Base-by-base conservation (phyloP, 192 early-diverging fungal species). In the Geosiphon pyriformis region DNA sequence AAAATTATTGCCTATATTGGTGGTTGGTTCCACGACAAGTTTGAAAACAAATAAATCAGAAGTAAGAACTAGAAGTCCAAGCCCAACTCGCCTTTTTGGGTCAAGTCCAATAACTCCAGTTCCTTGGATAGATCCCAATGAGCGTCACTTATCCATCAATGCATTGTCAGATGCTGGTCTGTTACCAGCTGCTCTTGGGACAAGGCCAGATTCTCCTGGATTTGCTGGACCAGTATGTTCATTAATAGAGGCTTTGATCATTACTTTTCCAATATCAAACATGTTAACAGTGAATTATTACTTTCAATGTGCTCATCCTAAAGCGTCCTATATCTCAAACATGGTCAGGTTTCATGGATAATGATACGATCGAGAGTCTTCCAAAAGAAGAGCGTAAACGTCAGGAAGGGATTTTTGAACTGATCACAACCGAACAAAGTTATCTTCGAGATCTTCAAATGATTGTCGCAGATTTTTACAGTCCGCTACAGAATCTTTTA, bases 341-440 rank as follows among this genome's bases (percentile, higher is more conserved):
- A 4, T 66, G 64, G 64, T 2, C 64, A 66, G 18, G 32, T 25
- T 22, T 66, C 15, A 66, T 53, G 20, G 79, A 79, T 46, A 73
- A 75, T 23, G 26, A 69, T 18, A 66, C 77, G 1, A 50, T 86
- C 2, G 63, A 76, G 20, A 66, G 69, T 20, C 70, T 90, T 7
- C 59, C 74, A 58, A 61, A 75, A 26, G 86, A 89, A 22, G 90
- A 92, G 35, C 72, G 80, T 22, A 90, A 85, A 69, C 77, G 92
- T 11, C 90, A 90, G 64, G 92, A 94, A 69, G 88, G 90, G 1
- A 91, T 94, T 51, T 85, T 78, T 69, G 92, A 94, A 72, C 63
- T 94, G 20, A 88, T 92, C 49, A 71, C 75, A 12, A 94, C 92
- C 7, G 92, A 94, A 67, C 80, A 82, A 60, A 77, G 78, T 4